Conservation (phyloP, 2,329 filamentous ascomycete species). For the Fusarium denticulatum region DNA sequence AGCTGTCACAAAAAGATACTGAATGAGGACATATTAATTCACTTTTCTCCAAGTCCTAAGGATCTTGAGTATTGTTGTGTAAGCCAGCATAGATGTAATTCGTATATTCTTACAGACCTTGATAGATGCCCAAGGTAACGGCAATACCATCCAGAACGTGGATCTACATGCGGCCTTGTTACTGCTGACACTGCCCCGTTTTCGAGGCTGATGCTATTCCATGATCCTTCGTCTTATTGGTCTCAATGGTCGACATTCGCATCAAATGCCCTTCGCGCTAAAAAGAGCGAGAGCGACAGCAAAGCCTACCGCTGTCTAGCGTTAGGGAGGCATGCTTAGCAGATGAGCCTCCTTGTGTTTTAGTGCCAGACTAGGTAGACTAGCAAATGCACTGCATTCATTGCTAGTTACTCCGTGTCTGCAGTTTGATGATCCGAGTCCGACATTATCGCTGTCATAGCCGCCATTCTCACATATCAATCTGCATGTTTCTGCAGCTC, state of each 20-base stretch:
- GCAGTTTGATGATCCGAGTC: slow-evolving; percentile 10
- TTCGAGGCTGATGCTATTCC: slow-evolving; percentile 14
- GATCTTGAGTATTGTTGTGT: not conserved
- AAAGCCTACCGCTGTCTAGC: no score
- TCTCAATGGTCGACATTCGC: not conserved
- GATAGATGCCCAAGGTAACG: not conserved
- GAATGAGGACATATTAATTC: not conserved
- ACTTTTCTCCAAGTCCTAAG: not conserved
- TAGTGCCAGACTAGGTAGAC: not conserved
- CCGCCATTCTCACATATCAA: not conserved
- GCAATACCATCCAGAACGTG: not conserved
- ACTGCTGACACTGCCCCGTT: slow-evolving; percentile 28
- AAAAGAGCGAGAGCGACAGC: slow-evolving; percentile 19
- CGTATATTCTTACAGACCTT: not conserved
- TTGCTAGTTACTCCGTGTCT: not conserved
- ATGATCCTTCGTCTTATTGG: not conserved
- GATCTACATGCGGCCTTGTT: not conserved
- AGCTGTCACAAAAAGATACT: not conserved
- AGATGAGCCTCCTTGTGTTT: slow-evolving; percentile 18
- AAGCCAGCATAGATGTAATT: not conserved
- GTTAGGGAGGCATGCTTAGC: no score
- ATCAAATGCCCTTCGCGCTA: not conserved
- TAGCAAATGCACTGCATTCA: not conserved
- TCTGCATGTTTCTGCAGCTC: not conserved
- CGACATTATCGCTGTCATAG: not conserved